Evolutionary conservation across 2,329 filamentous ascomycete species (phyloP), one percentile per base, ranked within the genome.

Genomic region (Trichoderma sp.): DNA sequence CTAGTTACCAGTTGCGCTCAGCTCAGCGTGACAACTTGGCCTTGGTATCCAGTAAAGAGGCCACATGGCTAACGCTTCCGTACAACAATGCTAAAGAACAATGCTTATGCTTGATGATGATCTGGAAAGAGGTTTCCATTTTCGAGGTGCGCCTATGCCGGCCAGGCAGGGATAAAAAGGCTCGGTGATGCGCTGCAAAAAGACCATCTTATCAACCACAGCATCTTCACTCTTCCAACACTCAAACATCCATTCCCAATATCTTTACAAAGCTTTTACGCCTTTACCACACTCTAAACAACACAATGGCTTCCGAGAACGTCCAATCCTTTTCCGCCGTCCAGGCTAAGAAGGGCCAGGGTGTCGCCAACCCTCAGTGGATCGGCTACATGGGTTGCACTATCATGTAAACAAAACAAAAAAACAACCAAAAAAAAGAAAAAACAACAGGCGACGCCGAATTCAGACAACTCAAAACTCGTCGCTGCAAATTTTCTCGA

Each of bases 331-430:
- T 30, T 30, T 30, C 28, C 28, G 28, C 28, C 28, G 52, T 56
- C 18, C 32, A 34, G 52, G 26, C 28, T 8, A 56, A 56, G 34
- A 34, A 34, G 32, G 32, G 32, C 32, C 32, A 39, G 32, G 32
- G 32, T 13, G 2, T 3, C 32, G 14, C 5, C 37, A 39, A 18
- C 16, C 2, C 37, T 5, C 16, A 55, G 4, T 32, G 21, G 18
- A 21, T 16, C 54, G 43, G 43, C 68, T 74, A 72, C 52, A 71
- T 77, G 28, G 75, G 76, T 66, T 80, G 78, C 71, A 73, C 70
- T 34, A 66, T 80, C 73, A 79, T 80, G 79, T 80, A 79, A 77
- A 74, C 54, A 54, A 34, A 34, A 13, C 11, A 34, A 34, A 34
- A 34, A 34, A 14, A 13, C 32, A 34, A 37, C 56, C 11, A 26